These are phyloP conservation scores for Paramecium pentaurelia DNA, from an alignment of 73 alveolate species.

Conservation along the genomic window DNA sequence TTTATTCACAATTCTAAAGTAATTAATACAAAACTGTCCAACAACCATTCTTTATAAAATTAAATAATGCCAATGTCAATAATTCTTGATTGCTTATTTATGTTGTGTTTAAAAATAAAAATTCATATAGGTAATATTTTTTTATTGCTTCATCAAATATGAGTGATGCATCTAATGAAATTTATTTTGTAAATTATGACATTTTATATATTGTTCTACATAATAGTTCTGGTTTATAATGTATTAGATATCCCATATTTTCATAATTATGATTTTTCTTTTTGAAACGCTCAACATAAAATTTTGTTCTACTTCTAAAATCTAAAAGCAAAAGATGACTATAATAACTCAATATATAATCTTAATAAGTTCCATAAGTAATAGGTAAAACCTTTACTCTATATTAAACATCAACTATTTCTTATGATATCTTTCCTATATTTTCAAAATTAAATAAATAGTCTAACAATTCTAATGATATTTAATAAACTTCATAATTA, in stretches of 20 bases:
- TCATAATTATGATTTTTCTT: background rate
- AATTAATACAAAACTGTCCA: background rate
- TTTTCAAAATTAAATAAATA: background rate
- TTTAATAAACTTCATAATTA: background rate
- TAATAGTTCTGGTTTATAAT: background rate
- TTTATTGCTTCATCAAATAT: background rate
- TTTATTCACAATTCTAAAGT: background rate
- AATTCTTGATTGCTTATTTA: background rate
- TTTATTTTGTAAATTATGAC: background rate
- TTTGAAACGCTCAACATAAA: background rate
- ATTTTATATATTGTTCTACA: background rate
- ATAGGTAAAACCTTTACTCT: background rate
- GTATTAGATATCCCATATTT: background rate
- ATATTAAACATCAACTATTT: background rate
- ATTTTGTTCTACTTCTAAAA: background rate
- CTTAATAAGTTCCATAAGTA: background rate
- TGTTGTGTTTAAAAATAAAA: background rate
- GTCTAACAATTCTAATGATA: background rate
- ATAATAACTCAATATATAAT: background rate
- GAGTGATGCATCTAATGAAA: background rate
- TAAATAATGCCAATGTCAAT: background rate
- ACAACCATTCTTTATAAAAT: background rate
- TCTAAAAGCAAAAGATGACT: background rate
- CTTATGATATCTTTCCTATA: background rate
- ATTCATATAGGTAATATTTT: background rate